A percentile compares a stretch with the other conserved stretches of the same genome.
Conservation (phyloP, 1,139 yeast species). For the Ashbya aceris region DNA sequence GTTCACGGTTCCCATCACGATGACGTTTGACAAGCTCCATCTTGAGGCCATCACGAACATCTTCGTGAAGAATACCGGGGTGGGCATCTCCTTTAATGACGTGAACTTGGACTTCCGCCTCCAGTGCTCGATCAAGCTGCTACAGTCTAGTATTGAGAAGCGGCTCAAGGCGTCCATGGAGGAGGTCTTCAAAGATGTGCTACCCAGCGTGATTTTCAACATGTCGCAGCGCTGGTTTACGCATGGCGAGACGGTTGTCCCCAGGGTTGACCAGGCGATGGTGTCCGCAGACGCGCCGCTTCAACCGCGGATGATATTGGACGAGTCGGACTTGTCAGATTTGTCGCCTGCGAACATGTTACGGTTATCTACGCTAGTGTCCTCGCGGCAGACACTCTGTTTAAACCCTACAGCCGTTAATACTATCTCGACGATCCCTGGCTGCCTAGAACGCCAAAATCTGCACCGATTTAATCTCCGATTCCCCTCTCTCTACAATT, state of each 20-base stretch:
- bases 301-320: constrained; percentile 15
- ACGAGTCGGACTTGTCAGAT: constrained; percentile 29
- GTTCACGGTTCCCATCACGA: constrained; percentile 29
- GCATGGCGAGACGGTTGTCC: constrained; percentile 7
- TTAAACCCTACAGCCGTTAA: constrained; percentile 47
- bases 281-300: not conserved
- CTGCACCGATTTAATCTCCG: constrained; percentile 29
- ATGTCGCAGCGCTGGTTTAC: constrained; percentile 29
- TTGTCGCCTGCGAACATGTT: constrained; percentile 63
- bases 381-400: constrained; percentile 71
- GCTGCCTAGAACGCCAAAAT: constrained; percentile 34
- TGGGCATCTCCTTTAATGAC: constrained; percentile 30
- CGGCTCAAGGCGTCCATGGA: constrained; percentile 28
- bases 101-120: constrained; percentile 29
- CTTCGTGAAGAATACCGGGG: constrained; percentile 27
- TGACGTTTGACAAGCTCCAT: constrained; percentile 27
- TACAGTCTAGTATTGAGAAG: constrained; percentile 29
- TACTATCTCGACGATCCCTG: constrained; percentile 23
- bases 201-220: constrained; percentile 28
- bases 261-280: not conserved
- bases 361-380: constrained; percentile 59
- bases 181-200: constrained; percentile 26
- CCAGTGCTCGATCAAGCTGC: constrained; percentile 29
- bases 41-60: constrained; percentile 30
- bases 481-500: constrained; percentile 27